These are phyloP conservation scores for Suhomyces guaymorum DNA, from an alignment of 1,139 yeast genomes.

Conservation along the genomic window DNA sequence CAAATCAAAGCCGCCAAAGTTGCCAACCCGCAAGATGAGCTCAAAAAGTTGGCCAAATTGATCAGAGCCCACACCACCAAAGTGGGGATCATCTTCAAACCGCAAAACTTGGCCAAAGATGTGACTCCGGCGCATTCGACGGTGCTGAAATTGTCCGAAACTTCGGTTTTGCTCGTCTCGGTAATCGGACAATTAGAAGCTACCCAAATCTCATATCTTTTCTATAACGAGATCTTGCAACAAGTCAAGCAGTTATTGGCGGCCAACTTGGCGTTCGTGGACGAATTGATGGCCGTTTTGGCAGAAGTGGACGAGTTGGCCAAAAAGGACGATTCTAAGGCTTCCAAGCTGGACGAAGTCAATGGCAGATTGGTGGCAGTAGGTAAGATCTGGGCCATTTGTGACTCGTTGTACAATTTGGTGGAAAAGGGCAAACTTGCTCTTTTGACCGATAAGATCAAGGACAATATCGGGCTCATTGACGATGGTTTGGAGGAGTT, in stretches of 20 bases:
- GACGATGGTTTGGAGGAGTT: conserved; percentile 68
- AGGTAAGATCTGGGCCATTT: conserved; percentile 65
- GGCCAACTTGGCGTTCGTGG: conserved; percentile 22
- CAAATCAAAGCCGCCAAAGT: conserved; percentile 37
- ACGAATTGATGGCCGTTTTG: conserved; percentile 32
- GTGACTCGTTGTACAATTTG: conserved; percentile 46
- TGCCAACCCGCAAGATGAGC: conserved; percentile 52
- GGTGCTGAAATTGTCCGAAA: conserved; percentile 49
- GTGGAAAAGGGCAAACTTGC: conserved; percentile 53
- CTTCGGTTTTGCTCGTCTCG: conserved; percentile 47
- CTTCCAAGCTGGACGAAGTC: conserved; percentile 25
- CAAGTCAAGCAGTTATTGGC: conserved; percentile 32
- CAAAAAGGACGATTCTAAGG: conserved; percentile 23
- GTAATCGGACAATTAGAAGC: conserved; percentile 37
- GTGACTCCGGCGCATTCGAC: conserved; percentile 55
- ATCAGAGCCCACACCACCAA: conserved; percentile 80
- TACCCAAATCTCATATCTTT: conserved; percentile 40
- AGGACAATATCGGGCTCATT: conserved; percentile 47
- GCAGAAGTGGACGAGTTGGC: conserved; percentile 17
- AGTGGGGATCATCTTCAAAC: conserved; percentile 72
- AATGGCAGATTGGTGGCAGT: conserved; percentile 52
- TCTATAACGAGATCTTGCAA: conserved; percentile 39
- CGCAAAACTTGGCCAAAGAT: conserved; percentile 46
- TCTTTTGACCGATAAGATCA: conserved; percentile 46
- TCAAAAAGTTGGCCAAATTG: conserved; percentile 57